Base-by-base conservation (phyloP, 139 green algal genomes). In the Pseudopediastrum boryanum region DNA sequence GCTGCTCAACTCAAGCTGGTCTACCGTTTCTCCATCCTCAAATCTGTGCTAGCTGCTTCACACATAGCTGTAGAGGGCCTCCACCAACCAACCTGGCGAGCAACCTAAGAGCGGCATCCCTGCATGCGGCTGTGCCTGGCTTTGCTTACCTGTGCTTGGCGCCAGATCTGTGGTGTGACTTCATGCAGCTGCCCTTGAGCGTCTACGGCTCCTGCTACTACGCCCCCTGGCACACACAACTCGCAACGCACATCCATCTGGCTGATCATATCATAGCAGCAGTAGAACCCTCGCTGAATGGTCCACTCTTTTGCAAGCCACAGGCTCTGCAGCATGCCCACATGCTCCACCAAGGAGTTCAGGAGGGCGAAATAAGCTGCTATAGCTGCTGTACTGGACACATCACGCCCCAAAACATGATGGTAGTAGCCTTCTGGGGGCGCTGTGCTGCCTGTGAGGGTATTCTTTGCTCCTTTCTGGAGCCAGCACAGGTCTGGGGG, bases 231-330 rank as follows among this genome's bases (percentile, higher is more conserved):
- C n/a, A 90, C 75, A 63, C 77, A 84, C 43, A 93, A 78, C 58
- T 90, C 83, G 73, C 85, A 89, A 39, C 90, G 85, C 58, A 94
- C 70, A 62, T 94, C 90, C 58, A 89, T 66, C 4, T 82, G 77
- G 0, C 61, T 78, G 38, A 94, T 83, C 13, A 88, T 80, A 68
- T 94, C 88, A 72, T 90, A 93, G 68, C 67, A 87, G 79, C 88
- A 91, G 85, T 91, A 94, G 64, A 92, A 89, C 54, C 90, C 88
- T 8, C 86, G 85, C 33, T 90, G 79, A 31, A 92, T 88, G n/a
- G 48, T 27, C 29, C 48, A 58, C 50, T 51, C 50, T 10, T n/a
- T 8, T 48, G 50, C 61, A 33, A 58, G 8, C 75, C 79, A 81
- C 29, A 75, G 68, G 2, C 43, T 38, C 62, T 75, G 62, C 50